Conservation (phyloP, 2,329 filamentous ascomycete genomes). For the Teratosphaeria viscida region DNA sequence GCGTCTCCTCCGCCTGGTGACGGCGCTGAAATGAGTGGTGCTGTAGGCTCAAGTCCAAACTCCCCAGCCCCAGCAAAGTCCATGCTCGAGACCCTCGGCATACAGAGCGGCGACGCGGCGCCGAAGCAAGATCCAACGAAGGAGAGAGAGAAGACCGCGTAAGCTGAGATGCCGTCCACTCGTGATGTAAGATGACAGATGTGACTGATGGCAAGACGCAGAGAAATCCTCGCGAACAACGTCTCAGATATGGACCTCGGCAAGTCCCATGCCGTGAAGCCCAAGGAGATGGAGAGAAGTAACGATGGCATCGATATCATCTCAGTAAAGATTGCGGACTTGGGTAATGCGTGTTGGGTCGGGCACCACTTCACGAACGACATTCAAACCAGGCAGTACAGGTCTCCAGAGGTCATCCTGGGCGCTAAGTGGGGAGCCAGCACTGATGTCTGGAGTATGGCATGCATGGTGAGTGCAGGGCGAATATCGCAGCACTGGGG, state of each 20-base stretch:
- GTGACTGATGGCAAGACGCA: slow-evolving; percentile 21
- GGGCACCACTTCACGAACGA: slow-evolving; percentile 99
- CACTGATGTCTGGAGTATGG: slow-evolving; percentile 99
- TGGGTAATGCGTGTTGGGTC: slow-evolving; percentile 98
- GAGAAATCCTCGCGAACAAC: slow-evolving; percentile 78
- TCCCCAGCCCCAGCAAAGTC: slow-evolving; percentile 41
- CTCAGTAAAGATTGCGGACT: slow-evolving; percentile 96
- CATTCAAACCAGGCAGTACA: slow-evolving; percentile 94
- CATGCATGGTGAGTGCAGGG: slow-evolving; percentile 70
- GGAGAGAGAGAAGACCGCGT: slow-evolving; percentile 89
- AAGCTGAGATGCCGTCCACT: slow-evolving; percentile 33
- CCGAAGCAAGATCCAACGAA: slow-evolving; percentile 47
- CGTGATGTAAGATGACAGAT: slow-evolving; percentile 5
- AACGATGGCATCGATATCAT: slow-evolving; percentile 64
- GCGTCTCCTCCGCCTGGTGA: slow-evolving; percentile 31
- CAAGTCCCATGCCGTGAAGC: slow-evolving; percentile 47
- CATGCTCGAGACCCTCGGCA: slow-evolving; percentile 49
- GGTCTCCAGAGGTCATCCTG: slow-evolving; percentile 92
- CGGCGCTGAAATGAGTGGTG: slow-evolving; percentile 45
- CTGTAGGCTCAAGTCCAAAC: slow-evolving; percentile 33
- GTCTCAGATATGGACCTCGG: slow-evolving; percentile 91
- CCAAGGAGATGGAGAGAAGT: slow-evolving; percentile 50
- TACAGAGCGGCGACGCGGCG: slow-evolving; percentile 28
- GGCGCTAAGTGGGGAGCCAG: slow-evolving; percentile 98
- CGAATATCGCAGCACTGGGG: not conserved